These are phyloP conservation scores for Fomitopsis betulina DNA, from an alignment of 1,284 basidiomycete genomes.

Conservation along the genomic window DNA sequence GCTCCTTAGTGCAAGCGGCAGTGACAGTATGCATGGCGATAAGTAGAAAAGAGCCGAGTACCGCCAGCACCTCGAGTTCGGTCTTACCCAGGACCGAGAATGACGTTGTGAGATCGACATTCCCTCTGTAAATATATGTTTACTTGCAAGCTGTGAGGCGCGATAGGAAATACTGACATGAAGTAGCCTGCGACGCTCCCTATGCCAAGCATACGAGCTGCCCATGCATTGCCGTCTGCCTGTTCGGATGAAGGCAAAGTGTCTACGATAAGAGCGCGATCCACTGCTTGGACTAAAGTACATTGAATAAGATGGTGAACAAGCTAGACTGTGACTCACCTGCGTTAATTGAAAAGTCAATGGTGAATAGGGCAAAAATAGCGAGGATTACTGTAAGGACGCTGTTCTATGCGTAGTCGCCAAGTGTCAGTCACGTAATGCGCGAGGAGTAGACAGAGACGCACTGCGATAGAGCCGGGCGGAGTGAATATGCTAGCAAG, in stretches of 20 bases:
- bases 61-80: slow-evolving; percentile 74
- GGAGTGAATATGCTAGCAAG: slow-evolving; percentile 62
- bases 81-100: slow-evolving; percentile 73
- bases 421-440: not conserved
- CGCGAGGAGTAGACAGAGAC: slow-evolving; percentile 10
- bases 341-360: slow-evolving; percentile 94
- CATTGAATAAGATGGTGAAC: not conserved
- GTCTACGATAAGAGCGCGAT: slow-evolving; percentile 79
- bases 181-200: slow-evolving; percentile 86
- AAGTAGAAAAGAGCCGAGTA: slow-evolving; percentile 51
- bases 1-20: slow-evolving; percentile 68
- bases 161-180: slow-evolving; percentile 49
- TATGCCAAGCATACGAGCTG: slow-evolving; percentile 81
- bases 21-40: slow-evolving; percentile 54
- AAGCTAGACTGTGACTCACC: slow-evolving; percentile 34
- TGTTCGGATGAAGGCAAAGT: slow-evolving; percentile 68
- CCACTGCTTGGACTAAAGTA: slow-evolving; percentile 68
- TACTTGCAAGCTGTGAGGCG: not conserved
- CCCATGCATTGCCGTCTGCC: slow-evolving; percentile 92
- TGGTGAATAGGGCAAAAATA: slow-evolving; percentile 80
- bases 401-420: slow-evolving; percentile 44
- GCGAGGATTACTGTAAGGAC: slow-evolving; percentile 73
- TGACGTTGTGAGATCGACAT: slow-evolving; percentile 61
- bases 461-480: slow-evolving; percentile 32
- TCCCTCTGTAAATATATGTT: slow-evolving; percentile 44